Base-by-base conservation (phyloP, 1,284 basidiomycete species). In the Rhodotorula sp. region DNA sequence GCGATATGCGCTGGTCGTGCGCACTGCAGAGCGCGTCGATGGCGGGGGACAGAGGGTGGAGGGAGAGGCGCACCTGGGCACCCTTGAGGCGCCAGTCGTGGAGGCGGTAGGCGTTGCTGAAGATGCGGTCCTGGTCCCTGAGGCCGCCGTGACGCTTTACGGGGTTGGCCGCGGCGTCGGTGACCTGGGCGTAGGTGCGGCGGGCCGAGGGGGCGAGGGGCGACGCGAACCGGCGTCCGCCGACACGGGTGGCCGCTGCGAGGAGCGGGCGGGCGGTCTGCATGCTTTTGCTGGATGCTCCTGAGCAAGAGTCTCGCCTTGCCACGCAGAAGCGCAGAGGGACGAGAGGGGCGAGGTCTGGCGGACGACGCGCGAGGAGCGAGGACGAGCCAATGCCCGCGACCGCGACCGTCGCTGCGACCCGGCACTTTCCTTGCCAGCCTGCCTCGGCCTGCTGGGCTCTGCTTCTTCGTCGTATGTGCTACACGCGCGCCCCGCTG, bases 41-140 rank as follows among this genome's bases (percentile, higher is more conserved):
- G 9, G 44, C 4, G n/a, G 37, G 6, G 37, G 34, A 25, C 22
- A 37, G 59, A 17, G 41, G 37, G 34, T 22, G 51, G 39, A 13
- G 37, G 59, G 29, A 2, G 2, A 8, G 29, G 69, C 80, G 68
- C 67, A 92, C 91, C 86, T 87, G 81, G 36, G 94, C 94, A 65
- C 92, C 94, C 83, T 95, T 95, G 68, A 97, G 82, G 29, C 92
- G 90, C 80, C 92, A 90, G 80, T 96, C 93, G 80, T 93, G 91
- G 72, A 86, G 86, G 79, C 87, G 89, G 81, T 90, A 94, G 4
- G 88, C 87, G 82, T 97, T 97, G 22, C 67, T 72, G 69, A 80
- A 81, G 73, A 80, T 80, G 29, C 56, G 64, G 83, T 97, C 94
- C 82, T 95, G 92, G 84, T 97, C 94, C 81, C 90, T 92, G 76